A percentile compares a stretch with the other conserved stretches of the same genome.
Evolutionary conservation across 352 stramenopile genomes (phyloP).

Genomic region (Vaucheria bursata): DNA sequence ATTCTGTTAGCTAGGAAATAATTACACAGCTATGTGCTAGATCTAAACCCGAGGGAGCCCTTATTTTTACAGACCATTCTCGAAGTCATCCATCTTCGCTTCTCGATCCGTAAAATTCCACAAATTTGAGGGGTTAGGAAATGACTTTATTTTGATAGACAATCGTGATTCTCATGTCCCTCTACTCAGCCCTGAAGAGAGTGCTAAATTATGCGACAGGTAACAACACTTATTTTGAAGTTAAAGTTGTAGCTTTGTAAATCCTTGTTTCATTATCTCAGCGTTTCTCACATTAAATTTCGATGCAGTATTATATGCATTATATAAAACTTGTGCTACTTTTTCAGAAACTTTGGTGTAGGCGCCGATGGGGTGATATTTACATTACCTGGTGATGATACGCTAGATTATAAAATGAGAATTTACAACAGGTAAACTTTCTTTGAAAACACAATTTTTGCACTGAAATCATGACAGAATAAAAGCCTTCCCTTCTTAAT

Average conservation of each 20-base stretch:
- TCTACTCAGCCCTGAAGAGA: slow-evolving; percentile 59
- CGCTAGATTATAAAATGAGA: slow-evolving; percentile 69
- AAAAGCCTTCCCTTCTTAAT: no score
- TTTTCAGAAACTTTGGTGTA: slow-evolving; percentile 60
- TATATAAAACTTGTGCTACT: no score
- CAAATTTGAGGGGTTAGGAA: slow-evolving; percentile 75
- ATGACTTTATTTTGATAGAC: slow-evolving; percentile 77
- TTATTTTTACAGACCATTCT: background rate
- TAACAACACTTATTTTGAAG: no score
- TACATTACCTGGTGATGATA: slow-evolving; percentile 53
- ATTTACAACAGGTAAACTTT: slow-evolving; percentile 80
- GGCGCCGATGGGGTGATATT: slow-evolving; percentile 76
- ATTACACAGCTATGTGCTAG: no score
- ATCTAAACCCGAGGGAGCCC: no score
- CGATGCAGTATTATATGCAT: no score
- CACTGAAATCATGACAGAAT: no score
- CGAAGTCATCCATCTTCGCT: background rate
- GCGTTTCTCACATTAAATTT: no score
- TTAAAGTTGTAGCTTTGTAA: no score
- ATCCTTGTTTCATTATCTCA: no score
- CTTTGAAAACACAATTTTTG: no score
- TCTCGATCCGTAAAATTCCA: slow-evolving; percentile 50
- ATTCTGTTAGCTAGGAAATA: no score
- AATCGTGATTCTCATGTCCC: slow-evolving; percentile 58
- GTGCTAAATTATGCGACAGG: slow-evolving; percentile 37